Evolutionary conservation across 345 rosid species (phyloP), one percentile per base, ranked within the genome.

Genomic region (Kandelia obovata): DNA sequence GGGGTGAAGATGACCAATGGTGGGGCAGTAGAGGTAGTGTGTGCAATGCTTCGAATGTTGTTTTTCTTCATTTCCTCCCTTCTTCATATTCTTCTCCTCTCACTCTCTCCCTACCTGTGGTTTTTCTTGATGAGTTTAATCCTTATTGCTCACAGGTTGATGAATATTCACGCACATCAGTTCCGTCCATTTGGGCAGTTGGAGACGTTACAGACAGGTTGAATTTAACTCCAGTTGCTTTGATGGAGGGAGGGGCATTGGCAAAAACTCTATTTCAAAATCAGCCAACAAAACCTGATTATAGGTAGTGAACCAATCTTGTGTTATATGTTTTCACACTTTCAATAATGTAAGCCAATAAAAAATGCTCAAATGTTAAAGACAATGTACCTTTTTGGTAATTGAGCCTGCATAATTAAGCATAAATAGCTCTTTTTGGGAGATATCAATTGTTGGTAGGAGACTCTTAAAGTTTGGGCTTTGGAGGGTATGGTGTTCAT

Each of bases 181-280:
- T 91, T 69, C 92, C 97, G 62, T 89, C 98, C 59, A 91, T 94
- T 61, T 94, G 92, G 96, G 98, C 98, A 46, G 95, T 94, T 62
- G 98, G 98, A 75, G 98, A 94, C 73, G 97, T 91, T 60, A 94
- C 98, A 26, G 96, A 89, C 73, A 79, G 98, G 70, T 69, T 94
- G 71, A 94, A 94, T 83, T 78, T 94, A 90, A 94, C 97, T 78
- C 98, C 98, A 60, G 98, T 94, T 78, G 97, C 98, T 64, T 83
- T 94, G 79, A 94, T 94, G 97, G 98, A 94, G 85, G 98, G 98
- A 77, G 92, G 83, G 65, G 98, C 98, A 58, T 75, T 94, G 76
- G 98, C 97, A 65, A 91, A 94, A 82, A 87, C 97, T 13, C 39
- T 94, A 58, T 89, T 91, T 73, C 79, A 71, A 21, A 84, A 87